phyloP scores from a whole-genome alignment of 2,329 filamentous ascomycete genomes.

The Penicillium olsonii region DNA sequence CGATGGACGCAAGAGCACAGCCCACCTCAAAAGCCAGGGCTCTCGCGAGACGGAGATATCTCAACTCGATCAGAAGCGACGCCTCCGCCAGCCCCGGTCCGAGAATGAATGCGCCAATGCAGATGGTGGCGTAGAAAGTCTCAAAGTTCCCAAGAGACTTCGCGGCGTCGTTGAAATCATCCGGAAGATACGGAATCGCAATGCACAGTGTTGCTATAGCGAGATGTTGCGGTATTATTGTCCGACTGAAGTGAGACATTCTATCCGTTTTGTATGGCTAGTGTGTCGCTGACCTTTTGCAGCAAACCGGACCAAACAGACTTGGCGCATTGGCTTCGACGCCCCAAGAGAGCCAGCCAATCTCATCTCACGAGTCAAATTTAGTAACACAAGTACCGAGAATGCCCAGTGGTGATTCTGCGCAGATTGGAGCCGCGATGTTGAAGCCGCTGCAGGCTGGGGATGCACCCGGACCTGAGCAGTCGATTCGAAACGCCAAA shows the following conservation, averaged over 20 bases:
- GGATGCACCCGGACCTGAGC: neutral
- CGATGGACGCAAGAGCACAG: slow-evolving; percentile 65
- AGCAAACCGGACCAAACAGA: slow-evolving; percentile 28
- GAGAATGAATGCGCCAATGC: neutral
- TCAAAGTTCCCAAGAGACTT: slow-evolving; percentile 52
- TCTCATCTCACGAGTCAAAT: slow-evolving; percentile 17
- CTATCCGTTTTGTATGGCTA: neutral
- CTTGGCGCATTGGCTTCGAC: slow-evolving; percentile 13
- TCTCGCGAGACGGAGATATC: slow-evolving; percentile 79
- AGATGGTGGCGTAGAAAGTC: slow-evolving; percentile 5
- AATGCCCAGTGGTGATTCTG: slow-evolving; percentile 9
- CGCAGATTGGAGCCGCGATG: neutral
- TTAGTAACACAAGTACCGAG: slow-evolving; percentile 27
- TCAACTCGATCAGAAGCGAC: slow-evolving; percentile 18
- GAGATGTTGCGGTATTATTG: slow-evolving; percentile 81
- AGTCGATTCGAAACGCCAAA: slow-evolving; percentile 17
- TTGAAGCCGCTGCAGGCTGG: neutral
- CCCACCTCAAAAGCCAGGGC: slow-evolving; percentile 81
- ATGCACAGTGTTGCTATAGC: slow-evolving; percentile 76
- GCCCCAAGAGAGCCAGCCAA: slow-evolving; percentile 1
- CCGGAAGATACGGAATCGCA: slow-evolving; percentile 67
- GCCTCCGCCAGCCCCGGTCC: neutral
- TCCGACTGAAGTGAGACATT: slow-evolving; percentile 52
- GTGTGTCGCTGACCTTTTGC: slow-evolving; percentile 14
- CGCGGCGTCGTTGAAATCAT: slow-evolving; percentile 66